Evolutionary conservation across 164 flowering plant species (phyloP).

Genomic region (Vitis amurensis): DNA sequence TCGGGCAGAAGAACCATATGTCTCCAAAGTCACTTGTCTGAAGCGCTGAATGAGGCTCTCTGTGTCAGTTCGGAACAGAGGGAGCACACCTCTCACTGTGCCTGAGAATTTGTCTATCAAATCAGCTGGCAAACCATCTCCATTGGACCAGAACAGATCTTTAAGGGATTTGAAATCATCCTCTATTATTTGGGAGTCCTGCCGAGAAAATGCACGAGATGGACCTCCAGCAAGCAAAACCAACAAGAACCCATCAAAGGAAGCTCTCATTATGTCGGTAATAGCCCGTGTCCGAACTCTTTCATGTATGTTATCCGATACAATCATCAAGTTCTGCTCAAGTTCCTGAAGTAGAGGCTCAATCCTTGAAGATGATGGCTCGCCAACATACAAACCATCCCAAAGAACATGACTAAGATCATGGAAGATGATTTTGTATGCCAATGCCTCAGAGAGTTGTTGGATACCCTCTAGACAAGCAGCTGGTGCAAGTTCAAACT

Average conservation of each 20-base stretch:
- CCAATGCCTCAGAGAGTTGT: constrained; percentile 72
- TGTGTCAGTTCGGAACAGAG: constrained; percentile 60
- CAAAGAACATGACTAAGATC: constrained; percentile 73
- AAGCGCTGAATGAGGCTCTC: constrained; percentile 62
- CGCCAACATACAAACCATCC: constrained; percentile 86
- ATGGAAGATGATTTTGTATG: constrained; percentile 76
- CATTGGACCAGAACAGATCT: constrained; percentile 72
- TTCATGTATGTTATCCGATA: constrained; percentile 65
- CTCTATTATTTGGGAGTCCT: constrained; percentile 59
- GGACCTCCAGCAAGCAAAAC: constrained; percentile 83
- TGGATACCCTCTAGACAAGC: constrained; percentile 83
- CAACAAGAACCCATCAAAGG: constrained; percentile 78
- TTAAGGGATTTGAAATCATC: constrained; percentile 64
- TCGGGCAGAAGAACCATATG: constrained; percentile 59
- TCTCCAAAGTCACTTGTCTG: constrained; percentile 48
- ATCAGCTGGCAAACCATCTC: constrained; percentile 68
- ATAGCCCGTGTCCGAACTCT: constrained; percentile 66
- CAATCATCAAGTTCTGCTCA: constrained; percentile 49
- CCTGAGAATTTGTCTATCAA: constrained; percentile 55
- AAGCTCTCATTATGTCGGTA: constrained; percentile 81
- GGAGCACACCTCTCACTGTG: constrained; percentile 49
- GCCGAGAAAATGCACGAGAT: constrained; percentile 50
- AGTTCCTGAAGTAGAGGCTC: constrained; percentile 74
- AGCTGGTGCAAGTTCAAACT: constrained; percentile 60
- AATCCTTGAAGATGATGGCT: constrained; percentile 61